Base-by-base conservation (phyloP, 768 basidiomycete genomes). In the Xanthoconium stramineum region DNA sequence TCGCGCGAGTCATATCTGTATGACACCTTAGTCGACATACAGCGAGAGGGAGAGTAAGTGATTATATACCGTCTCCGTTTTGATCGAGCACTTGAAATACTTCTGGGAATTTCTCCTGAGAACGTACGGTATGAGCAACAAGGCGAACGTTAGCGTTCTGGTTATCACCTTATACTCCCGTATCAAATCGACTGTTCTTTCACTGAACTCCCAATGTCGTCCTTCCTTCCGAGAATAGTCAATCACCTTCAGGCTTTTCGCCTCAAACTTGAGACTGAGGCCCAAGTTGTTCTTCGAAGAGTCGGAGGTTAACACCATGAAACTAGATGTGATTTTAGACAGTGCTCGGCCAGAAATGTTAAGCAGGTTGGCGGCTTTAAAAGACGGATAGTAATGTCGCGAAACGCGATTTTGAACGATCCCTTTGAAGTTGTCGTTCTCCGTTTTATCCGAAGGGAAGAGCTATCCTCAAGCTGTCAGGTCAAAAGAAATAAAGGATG, bases 241-340 rank as follows among this genome's bases (percentile, higher is more conserved):
- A 44, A 97, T 79, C 2, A 99, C 97, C 73, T 98, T 99, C 64
- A 94, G 71, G 11, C 85, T 82, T 73, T 97, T 98, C 13, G 84
- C 90, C 66, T 99, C 97, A 59, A 97, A 99, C 70, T 99, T 99
- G 62, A 99, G 81, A 68, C 91, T 92, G 40, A 99, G 80, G 3
- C 97, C 97, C 32, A 98, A 74, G 68, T 99, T 98, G 53, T 80
- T 82, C 76, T 97, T 98, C 55, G 82, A 78, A 10, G 81, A 81
- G 64, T 92, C 92, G 0, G 81, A 75, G 0, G 82, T 83, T 54
- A 92, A 71, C 40, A 98, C 91, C 85, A 98, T 86, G 67, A 98
- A 86, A 67, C 91, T 96, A 12, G 96, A 95, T 0, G 93, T 91
- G 61, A 99, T 91, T 71, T 86, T 91, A 12, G 94, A 88, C 14